Evolutionary conservation across 495 filamentous ascomycete genomes (phyloP).

Genomic region (Apodospora peruviana): DNA sequence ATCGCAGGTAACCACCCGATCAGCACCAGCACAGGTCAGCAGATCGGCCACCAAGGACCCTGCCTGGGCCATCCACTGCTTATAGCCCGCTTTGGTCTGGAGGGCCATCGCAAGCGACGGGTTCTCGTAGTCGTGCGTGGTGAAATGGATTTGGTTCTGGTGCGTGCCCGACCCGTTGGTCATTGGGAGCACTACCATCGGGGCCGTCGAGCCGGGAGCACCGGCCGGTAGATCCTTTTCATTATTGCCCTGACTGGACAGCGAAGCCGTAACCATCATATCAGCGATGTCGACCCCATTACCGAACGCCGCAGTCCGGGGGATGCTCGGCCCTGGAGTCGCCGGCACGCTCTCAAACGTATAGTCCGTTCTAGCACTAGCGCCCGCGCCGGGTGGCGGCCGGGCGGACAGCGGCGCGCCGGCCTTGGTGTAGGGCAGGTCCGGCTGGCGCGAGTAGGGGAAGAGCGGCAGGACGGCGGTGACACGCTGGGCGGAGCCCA

Average conservation of each 20-base stretch:
- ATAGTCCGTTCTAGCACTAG: constrained; percentile 39
- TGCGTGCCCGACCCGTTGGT: neutral
- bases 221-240: neutral
- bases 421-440: constrained; percentile 92
- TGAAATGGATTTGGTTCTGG: too few species aligned
- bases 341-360: constrained; percentile 71
- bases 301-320: constrained; percentile 55
- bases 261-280: constrained; percentile 45
- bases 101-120: constrained; percentile 52
- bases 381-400: constrained; percentile 32
- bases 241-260: neutral
- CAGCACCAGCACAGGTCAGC: constrained; percentile 88
- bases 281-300: constrained; percentile 63
- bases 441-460: constrained; percentile 90
- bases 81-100: constrained; percentile 80
- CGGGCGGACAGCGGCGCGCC: constrained; percentile 80
- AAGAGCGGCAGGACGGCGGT: constrained; percentile 94
- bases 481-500: constrained; percentile 83
- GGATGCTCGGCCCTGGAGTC: constrained; percentile 67
- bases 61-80: constrained; percentile 96
- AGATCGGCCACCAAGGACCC: constrained; percentile 92
- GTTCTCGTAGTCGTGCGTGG: constrained; percentile 54
- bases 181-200: neutral
- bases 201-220: neutral
- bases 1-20: constrained; percentile 95